Evolutionary conservation across 208 protist species (phyloP), one percentile per base, ranked within the genome.

Genomic region (Leishmania martiniquensis): DNA sequence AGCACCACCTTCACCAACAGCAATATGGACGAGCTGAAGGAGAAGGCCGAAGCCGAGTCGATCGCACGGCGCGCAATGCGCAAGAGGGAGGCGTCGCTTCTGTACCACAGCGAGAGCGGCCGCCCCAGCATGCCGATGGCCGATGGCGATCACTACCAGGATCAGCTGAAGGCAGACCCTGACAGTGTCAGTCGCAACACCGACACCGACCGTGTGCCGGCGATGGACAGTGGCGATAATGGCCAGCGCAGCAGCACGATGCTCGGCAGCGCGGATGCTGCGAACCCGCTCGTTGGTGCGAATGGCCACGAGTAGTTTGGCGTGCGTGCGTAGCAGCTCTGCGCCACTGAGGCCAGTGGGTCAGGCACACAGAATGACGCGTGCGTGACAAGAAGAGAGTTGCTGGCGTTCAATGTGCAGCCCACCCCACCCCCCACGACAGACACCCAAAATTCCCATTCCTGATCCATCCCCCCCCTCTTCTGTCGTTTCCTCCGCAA

Each of bases 11-110:
- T 60, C 12, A 66, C 73, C 1, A 75, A 79, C 69, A 82, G 57
- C 39, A 72, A 72, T 10, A 77, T 88, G 81, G 82, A 84, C 65
- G 55, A 76, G 45, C 77, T 85, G 59, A 81, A 83, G 79, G 63
- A 87, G 57, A 68, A 75, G 65, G 85, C 83, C 39, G 75, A 69
- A 59, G 54, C 29, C 10, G 75, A 87, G 75, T 86, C 78, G 13
- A 76, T 67, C 44, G 63, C 57, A 42, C 77, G 78, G 45, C 85
- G 80, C 25, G 29, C 65, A 13, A 54, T 67, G 62, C 70, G 69
- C 55, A 59, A 76, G 60, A 44, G 32, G 32, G 34, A 70, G 47
- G 66, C 75, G 20, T 42, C 39, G 51, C 45, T 10, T 52, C 62
- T 55, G 49, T 34, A 15, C 67, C 57, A 7, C 20, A 32, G 4